Base-by-base conservation (phyloP, 2,329 filamentous ascomycete genomes). In the Diaporthe batatas region DNA sequence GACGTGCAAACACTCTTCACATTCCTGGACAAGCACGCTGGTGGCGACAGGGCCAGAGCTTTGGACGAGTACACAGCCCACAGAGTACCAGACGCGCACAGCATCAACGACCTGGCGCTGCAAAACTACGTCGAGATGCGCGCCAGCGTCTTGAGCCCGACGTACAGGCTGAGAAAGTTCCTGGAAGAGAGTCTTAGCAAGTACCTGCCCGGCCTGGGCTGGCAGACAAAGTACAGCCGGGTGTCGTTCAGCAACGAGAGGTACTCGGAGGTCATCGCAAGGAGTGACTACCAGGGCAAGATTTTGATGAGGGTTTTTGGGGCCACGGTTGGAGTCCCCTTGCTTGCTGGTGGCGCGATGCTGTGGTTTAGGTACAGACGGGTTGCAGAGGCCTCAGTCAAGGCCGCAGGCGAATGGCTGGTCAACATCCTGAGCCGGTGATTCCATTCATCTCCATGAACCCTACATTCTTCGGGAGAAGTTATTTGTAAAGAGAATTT, bases 71-170 rank as follows among this genome's bases (percentile, higher is more conserved):
- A 98, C 84, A 94, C 94, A 0, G 83, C 86, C 0, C 85, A 93
- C 68, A 92, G 96, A 4, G 90, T 91, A 5, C 88, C 90, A 0
- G 96, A 99, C 78, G 93, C 95, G 0, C 91, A 96, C 77, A 91
- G 95, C 0, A 98, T 99, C 84, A 98, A 97, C 79, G 94, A 98
- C 77, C 89, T 99, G 4, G 96, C 96, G 0, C 87, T 97, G 42
- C 89, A 94, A 59, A 99, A 99, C 80, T 98, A 98, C 81, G 87
- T 92, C 62, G 96, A 99, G 83, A 99, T 99, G 96, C 91, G 95
- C 12, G 89, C 92, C 0, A 93, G 93, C 4, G 96, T 98, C 11
- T 90, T 93, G 51, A 94, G 91, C 0, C 91, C 90, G 0, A 79
- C 92, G 0, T 98, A 98, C 79, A 89, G 92, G 44, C 81, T 96